Base-by-base conservation (phyloP, 2,329 filamentous ascomycete species). In the Cladosporium sp. region DNA sequence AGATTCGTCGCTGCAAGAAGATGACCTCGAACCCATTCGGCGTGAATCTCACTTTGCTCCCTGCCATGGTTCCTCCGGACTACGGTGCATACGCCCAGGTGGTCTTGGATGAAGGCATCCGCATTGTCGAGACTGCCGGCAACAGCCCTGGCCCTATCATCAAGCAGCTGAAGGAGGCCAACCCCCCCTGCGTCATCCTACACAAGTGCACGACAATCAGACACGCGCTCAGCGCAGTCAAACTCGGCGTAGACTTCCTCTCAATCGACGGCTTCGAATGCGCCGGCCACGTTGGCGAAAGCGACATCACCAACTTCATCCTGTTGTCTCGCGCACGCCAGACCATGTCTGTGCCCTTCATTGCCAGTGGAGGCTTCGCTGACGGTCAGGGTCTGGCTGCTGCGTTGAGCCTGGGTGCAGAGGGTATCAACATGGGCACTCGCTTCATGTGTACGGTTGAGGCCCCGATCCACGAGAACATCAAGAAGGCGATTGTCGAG, bases 141-240 rank as follows among this genome's bases (percentile, higher is more conserved):
- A 96, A 96, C 83, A 89, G 85, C 73, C 95, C 95, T 0, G 95
- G 93, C 0, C 93, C 93, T 3, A 89, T 99, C 69, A 98, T 99
- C 78, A 84, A 87, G 76, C 87, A 92, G 82, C 85, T 99, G 63
- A 99, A 98, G 82, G 86, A 86, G 67, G 91, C 89, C 6, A 88
- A 88, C 65, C 76, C 76, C 10, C 76, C 76, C 2, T 86, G 87
- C 73, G 94, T 86, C 64, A 88, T 99, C 72, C 83, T 99, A 65
- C 95, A 99, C 86, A 99, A 99, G 82, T 98, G 95, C 84, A 99
- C 95, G 10, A 96, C 92, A 5, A 96, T 99, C 80, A 85, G 93
- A 64, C 95, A 99, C 77, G 95, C 95, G 23, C 87, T 92, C 78
- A 93, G 90, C 70, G 95, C 95, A 58, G 86, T 96, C 66, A 97